These are phyloP conservation scores for Hysterangium stoloniferum DNA, from an alignment of 768 basidiomycete species.

Conservation along the genomic window DNA sequence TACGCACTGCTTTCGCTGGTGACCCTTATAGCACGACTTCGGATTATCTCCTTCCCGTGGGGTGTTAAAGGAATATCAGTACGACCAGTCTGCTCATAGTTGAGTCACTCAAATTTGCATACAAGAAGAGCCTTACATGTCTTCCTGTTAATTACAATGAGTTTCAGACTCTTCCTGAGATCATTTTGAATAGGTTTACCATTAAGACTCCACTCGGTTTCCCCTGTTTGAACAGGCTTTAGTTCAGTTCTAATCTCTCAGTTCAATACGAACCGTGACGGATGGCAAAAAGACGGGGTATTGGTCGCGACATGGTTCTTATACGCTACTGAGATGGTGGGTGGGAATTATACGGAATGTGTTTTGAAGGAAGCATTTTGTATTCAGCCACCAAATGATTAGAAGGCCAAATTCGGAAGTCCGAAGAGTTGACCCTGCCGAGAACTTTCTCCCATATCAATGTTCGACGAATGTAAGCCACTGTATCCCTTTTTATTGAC, in stretches of 20 bases:
- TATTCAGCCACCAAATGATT: neutral
- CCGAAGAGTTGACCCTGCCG: neutral
- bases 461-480: conserved; percentile 37
- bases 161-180: neutral
- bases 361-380: too few species aligned
- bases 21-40: conserved; percentile 50
- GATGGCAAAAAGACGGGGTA: conserved; percentile 72
- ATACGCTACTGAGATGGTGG: too few species aligned
- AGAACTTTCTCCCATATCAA: conserved; percentile 8
- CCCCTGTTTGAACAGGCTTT: conserved; percentile 38
- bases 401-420: neutral
- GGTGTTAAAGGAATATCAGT: conserved; percentile 83
- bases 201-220: conserved; percentile 91
- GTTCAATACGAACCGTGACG: conserved; percentile 54
- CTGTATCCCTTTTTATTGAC: neutral
- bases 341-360: neutral
- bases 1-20: conserved; percentile 74
- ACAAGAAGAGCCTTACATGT: conserved; percentile 13
- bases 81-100: conserved; percentile 60
- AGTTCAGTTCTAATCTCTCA: neutral
- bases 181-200: conserved; percentile 34
- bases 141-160: conserved; percentile 13
- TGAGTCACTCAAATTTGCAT: neutral
- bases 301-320: conserved; percentile 39
- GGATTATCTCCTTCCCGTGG: conserved; percentile 65